Evolutionary conservation across 768 basidiomycete genomes (phyloP).

Genomic region (Tulasnella sp.): DNA sequence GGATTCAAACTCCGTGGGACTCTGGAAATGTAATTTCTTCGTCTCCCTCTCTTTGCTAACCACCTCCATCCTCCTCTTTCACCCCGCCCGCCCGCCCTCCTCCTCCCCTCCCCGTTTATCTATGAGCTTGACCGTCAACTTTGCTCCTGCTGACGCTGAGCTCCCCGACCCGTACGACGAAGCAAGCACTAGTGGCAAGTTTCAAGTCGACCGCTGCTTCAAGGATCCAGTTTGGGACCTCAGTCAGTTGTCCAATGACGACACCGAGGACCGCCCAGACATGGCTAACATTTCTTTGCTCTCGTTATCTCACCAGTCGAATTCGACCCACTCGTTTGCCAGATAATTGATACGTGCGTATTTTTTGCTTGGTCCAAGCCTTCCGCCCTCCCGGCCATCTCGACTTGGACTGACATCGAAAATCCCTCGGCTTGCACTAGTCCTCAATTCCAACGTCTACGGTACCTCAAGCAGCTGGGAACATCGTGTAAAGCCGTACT

Average conservation of each 20-base stretch:
- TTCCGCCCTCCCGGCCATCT: not conserved
- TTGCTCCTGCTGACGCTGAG: not conserved
- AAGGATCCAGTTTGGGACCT: constrained; percentile 16
- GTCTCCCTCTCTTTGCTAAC: not conserved
- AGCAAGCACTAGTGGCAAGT: not conserved
- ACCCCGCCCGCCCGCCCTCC: not conserved
- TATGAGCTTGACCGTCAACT: not conserved
- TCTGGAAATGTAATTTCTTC: not conserved
- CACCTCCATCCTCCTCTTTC: not conserved
- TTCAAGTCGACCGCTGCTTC: not conserved
- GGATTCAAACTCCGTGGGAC: constrained; percentile 1
- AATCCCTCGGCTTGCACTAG: constrained; percentile 32
- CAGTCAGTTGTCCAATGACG: constrained; percentile 8
- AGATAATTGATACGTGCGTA: constrained; percentile 17
- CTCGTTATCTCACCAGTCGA: not conserved
- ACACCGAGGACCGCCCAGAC: not conserved
- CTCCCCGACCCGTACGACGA: not conserved
- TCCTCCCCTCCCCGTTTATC: not conserved
- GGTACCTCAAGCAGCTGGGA: constrained; percentile 73
- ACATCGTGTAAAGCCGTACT: constrained; percentile 29
- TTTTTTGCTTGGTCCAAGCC: no score
- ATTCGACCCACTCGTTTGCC: not conserved
- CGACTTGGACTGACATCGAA: not conserved
- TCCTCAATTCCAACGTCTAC: constrained; percentile 67
- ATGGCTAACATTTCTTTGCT: not conserved